phyloP scores from a whole-genome alignment of 2,329 filamentous ascomycete genomes.

The Aspergillus costaricaensis region DNA sequence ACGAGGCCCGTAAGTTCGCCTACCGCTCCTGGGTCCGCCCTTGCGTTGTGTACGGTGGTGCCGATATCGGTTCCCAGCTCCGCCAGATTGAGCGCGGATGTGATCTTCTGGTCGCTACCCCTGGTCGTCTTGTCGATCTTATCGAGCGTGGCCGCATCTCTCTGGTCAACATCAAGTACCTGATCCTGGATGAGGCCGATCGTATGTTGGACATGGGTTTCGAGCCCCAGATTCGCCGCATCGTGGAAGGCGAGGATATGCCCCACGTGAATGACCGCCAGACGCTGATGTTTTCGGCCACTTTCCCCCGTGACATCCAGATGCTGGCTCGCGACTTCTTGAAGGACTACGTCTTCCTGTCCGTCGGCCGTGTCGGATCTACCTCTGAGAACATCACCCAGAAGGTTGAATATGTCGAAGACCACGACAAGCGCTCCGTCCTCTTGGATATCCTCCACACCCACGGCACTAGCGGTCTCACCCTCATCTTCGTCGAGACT shows the following conservation, averaged over 20 bases:
- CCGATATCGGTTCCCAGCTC: constrained; percentile 96
- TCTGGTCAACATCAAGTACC: constrained; percentile 97
- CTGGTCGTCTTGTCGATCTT: constrained; percentile 94
- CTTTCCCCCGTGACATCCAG: constrained; percentile 98
- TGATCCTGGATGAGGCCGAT: constrained; percentile 98
- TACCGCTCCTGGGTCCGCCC: constrained; percentile 99
- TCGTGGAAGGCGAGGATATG: constrained; percentile 99
- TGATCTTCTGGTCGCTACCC: constrained; percentile 94
- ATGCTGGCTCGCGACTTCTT: constrained; percentile 98
- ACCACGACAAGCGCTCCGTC: constrained; percentile 95
- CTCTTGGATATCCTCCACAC: constrained; percentile 97
- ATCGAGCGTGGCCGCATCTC: constrained; percentile 99
- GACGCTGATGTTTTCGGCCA: constrained; percentile 99
- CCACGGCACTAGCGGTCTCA: constrained; percentile 77
- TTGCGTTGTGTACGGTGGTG: constrained; percentile 98
- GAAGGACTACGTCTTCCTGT: constrained; percentile 99
- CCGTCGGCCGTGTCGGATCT: constrained; percentile 95
- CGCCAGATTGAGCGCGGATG: constrained; percentile 97
- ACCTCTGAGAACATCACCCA: constrained; percentile 99
- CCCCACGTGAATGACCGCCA: constrained; percentile 79
- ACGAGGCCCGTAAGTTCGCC: constrained; percentile 95
- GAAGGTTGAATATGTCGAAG: constrained; percentile 97
- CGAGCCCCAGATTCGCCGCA: constrained; percentile 98
- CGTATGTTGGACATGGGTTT: constrained; percentile 99
- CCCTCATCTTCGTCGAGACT: constrained; percentile 97